These are phyloP conservation scores for Wickerhamiella infanticola DNA, from an alignment of 1,139 yeast genomes.

Conservation along the genomic window DNA sequence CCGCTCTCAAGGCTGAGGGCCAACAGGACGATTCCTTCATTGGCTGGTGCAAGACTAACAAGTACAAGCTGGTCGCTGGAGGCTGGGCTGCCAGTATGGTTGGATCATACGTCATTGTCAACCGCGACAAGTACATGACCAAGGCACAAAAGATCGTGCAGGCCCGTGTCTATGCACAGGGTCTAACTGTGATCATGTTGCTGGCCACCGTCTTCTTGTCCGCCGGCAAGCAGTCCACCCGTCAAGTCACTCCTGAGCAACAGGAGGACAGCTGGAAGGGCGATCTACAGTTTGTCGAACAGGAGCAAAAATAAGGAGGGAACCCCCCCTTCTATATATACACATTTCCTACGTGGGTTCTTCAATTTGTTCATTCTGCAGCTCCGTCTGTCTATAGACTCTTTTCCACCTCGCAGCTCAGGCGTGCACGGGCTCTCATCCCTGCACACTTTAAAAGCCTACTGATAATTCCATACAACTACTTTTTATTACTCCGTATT, in stretches of 20 bases:
- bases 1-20: neutral
- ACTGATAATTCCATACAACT: neutral
- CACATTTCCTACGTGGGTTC: no score
- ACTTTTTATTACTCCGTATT: neutral
- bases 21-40: neutral
- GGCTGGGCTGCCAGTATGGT: slow-evolving; percentile 81
- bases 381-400: no score
- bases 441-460: neutral
- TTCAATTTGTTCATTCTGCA: no score
- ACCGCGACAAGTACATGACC: slow-evolving; percentile 63
- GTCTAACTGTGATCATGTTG: slow-evolving; percentile 32
- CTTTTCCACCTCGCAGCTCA: no score
- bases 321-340: no score
- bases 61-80: slow-evolving; percentile 59
- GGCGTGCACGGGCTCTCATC: no score
- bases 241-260: slow-evolving; percentile 23
- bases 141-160: slow-evolving; percentile 76
- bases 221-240: slow-evolving; percentile 12
- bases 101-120: slow-evolving; percentile 67
- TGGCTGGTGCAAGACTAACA: slow-evolving; percentile 29
- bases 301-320: slow-evolving; percentile 1
- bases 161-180: slow-evolving; percentile 92
- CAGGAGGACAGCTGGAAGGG: slow-evolving; percentile 8
- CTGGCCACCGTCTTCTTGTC: slow-evolving; percentile 23
- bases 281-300: slow-evolving; percentile 8